Conservation (phyloP, 2,329 filamentous ascomycete species). For the Aspergillus tubingensis region DNA sequence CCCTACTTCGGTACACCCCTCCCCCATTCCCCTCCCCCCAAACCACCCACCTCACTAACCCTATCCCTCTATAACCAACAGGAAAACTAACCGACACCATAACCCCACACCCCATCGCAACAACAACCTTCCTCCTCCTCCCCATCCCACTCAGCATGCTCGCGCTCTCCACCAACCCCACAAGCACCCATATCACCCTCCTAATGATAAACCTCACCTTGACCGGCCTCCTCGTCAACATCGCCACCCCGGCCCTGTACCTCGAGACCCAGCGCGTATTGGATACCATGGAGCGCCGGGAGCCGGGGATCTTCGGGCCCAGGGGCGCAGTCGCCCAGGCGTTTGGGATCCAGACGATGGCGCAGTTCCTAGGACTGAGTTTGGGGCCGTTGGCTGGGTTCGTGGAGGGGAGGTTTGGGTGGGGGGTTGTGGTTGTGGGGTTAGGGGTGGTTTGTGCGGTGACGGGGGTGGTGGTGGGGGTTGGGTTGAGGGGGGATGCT, state of each 20-base stretch:
- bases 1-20: constrained; percentile 53
- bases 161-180: constrained; percentile 62
- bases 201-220: constrained; percentile 64
- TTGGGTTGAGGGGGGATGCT: constrained; percentile 24
- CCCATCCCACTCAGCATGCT: constrained; percentile 66
- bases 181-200: constrained; percentile 62
- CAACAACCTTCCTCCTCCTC: constrained; percentile 56
- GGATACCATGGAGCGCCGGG: constrained; percentile 61
- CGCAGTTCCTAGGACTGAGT: constrained; percentile 61
- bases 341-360: constrained; percentile 65
- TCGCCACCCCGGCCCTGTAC: constrained; percentile 67
- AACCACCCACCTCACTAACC: not conserved
- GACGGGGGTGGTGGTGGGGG: constrained; percentile 29
- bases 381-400: constrained; percentile 61
- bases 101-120: constrained; percentile 63
- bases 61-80: not conserved
- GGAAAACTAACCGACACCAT: constrained; percentile 57
- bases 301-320: constrained; percentile 65
- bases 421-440: constrained; percentile 32
- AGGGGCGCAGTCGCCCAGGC: constrained; percentile 62
- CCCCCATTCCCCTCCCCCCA: not conserved
- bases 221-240: constrained; percentile 59
- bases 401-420: constrained; percentile 35
- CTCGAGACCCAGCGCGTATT: constrained; percentile 64
- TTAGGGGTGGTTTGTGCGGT: constrained; percentile 23